A percentile compares a stretch with the other conserved stretches of the same genome.
These are phyloP conservation scores for Vaccinium darrowii DNA, from an alignment of 148 eudicot species.

Conservation along the genomic window DNA sequence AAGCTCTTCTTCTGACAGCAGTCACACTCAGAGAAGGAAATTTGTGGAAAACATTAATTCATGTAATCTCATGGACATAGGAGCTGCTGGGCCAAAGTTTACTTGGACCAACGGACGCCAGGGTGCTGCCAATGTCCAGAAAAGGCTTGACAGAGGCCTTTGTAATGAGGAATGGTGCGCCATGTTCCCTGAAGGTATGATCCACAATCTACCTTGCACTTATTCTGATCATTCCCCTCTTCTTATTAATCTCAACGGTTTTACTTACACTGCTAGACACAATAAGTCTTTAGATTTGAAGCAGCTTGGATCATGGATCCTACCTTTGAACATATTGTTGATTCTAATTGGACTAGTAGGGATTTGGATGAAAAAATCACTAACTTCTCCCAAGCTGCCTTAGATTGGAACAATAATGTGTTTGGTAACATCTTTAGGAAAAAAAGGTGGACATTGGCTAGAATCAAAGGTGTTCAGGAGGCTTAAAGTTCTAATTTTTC, in stretches of 20 bases:
- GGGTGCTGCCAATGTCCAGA: not conserved
- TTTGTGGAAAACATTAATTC: no score
- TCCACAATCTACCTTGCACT: not conserved
- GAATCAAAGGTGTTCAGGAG: not conserved
- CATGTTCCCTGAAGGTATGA: not conserved
- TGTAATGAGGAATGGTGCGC: not conserved
- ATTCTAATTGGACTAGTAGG: accelerated
- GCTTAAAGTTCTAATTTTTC: no score
- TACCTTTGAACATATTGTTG: not conserved
- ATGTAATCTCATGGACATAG: not conserved
- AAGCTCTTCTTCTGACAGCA: not conserved
- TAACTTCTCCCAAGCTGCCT: not conserved
- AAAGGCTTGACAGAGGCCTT: not conserved
- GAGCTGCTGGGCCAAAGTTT: not conserved
- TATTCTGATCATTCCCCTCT: not conserved
- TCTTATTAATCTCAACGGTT: not conserved
- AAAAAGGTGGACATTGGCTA: not conserved
- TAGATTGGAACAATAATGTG: not conserved
- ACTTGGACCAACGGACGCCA: not conserved
- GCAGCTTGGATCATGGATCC: not conserved
- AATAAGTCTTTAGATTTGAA: not conserved
- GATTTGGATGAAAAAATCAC: not conserved
- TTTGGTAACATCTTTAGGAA: not conserved
- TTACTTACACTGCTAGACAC: not conserved
- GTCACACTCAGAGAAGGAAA: not conserved